Evolutionary conservation across 139 green algal genomes (phyloP), one percentile per base, ranked within the genome.

Genomic region (Chlamydomonas sp.): DNA sequence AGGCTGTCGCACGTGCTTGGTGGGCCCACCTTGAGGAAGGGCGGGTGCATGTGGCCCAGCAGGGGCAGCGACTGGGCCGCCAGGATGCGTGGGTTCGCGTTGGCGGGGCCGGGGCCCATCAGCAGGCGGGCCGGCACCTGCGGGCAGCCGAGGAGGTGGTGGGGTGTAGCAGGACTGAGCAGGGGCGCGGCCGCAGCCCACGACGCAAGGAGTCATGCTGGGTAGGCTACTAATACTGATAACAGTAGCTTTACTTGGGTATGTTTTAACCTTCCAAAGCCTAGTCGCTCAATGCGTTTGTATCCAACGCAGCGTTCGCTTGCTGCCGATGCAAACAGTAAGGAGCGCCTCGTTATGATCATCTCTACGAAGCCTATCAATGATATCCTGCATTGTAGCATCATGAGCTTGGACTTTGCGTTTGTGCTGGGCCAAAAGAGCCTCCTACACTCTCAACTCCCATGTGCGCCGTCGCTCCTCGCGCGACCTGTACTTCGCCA

Each of bases 21-120:
- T 58, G 8, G 18, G 74, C 49, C 49, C 85, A 98, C 97, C 83
- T 97, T 96, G 69, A 99, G 88, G 91, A 99, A 98, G 5, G 97
- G 97, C 2, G 96, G 97, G 90, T 99, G 97, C 94, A 97, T 96
- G 89, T 97, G 95, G 18, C 96, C 96, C 77, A 98, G 91, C n/a
- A 98, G 92, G 1, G 96, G 96, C 81, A 98, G 92, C 5, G 89
- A 84, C 89, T 97, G 95, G 0, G 96, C 95, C 10, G 90, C 90
- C 78, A 98, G 93, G 58, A 98, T 91, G 16, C 96, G 89, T 0
- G 96, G 96, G 85, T 98, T 83, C 6, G 95, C 94, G 82, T 98
- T 98, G 71, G 94, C 94, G 5, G 96, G 96, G 5, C 96, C 96
- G 9, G 96, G 96, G 14, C 96, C 96, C 96, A 98, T 98, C 66